Evolutionary conservation across 208 protist genomes (phyloP), one percentile per base, ranked within the genome.

Genomic region (Crithidia acanthocephali): DNA sequence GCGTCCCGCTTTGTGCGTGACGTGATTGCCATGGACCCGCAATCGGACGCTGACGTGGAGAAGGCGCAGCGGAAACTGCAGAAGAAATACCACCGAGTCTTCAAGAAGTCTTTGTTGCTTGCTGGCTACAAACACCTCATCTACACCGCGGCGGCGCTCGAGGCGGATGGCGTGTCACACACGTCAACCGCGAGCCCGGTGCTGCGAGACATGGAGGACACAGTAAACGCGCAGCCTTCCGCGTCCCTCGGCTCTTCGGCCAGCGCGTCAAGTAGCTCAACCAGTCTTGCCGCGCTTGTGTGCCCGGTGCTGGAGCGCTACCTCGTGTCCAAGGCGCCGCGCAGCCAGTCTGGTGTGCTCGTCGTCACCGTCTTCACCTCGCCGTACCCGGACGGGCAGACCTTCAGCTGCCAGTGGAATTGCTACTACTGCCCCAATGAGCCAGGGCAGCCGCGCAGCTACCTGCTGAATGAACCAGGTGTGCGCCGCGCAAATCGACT

Each of bases 341-440:
- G 90, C 32, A 96, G 91, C 50, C 91, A 96, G 74, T 95, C 89
- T 0, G 93, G 93, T n/a, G 93, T 97, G 44, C 77, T 97, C 9
- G 93, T 97, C 22, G 87, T 97, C 35, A 97, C 93, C 11, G 91
- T 97, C 30, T 95, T 97, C 79, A 97, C 93, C 33, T 96, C 91
- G 3, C 72, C 93, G 2, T 95, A 93, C 76, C 93, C 93, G 11
- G 80, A 88, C 22, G 86, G 84, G 30, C 91, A 95, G 69, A 77
- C 67, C 57, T 97, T 97, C 67, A 95, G 88, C 65, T 97, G 93
- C 71, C 74, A 95, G 76, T 97, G 93, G 92, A 93, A 97, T 74
- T 97, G 93, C 84, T 94, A 97, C 80, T 97, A 97, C 79, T 97
- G 93, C 71, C 93, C 93, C 5, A 95, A 94, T 72, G 89, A 97